phyloP scores from a whole-genome alignment of 2,329 filamentous ascomycete genomes.

The Colletotrichum salicis region DNA sequence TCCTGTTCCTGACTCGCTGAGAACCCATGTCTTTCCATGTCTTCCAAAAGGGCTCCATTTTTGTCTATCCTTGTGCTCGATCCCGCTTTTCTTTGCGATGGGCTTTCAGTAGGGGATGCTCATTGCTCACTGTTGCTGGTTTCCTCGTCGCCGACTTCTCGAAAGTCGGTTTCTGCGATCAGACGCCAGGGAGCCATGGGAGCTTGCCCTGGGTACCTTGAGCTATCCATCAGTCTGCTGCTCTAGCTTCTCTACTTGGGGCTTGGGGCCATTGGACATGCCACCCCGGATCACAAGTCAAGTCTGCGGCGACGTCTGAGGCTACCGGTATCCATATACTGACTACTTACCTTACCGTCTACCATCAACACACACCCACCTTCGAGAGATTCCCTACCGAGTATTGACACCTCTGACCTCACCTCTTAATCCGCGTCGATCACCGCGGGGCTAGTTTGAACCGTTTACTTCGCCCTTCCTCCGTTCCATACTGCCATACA shows the following conservation, averaged over 20 bases:
- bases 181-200: constrained; percentile 29
- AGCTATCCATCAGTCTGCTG: constrained; percentile 15
- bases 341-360: no score
- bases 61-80: constrained; percentile 20
- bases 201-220: constrained; percentile 34
- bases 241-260: constrained; percentile 22
- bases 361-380: constrained; percentile 33
- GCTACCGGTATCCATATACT: not conserved
- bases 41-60: constrained; percentile 16
- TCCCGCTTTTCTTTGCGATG: constrained; percentile 34
- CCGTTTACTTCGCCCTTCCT: constrained; percentile 15
- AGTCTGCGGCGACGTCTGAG: constrained; percentile 32
- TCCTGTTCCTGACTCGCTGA: constrained; percentile 35
- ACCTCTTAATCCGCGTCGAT: constrained; percentile 31
- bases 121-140: constrained; percentile 20
- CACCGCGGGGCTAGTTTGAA: constrained; percentile 32
- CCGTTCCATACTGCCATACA: not conserved
- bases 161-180: constrained; percentile 33
- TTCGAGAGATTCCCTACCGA: constrained; percentile 19
- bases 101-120: constrained; percentile 24
- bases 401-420: constrained; percentile 35
- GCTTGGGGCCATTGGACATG: constrained; percentile 25
- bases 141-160: constrained; percentile 28
- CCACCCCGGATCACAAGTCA: constrained; percentile 33
- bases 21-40: constrained; percentile 21